Evolutionary conservation across 805 yeast genomes (phyloP).

Genomic region (Kluyveromyces lactis): DNA sequence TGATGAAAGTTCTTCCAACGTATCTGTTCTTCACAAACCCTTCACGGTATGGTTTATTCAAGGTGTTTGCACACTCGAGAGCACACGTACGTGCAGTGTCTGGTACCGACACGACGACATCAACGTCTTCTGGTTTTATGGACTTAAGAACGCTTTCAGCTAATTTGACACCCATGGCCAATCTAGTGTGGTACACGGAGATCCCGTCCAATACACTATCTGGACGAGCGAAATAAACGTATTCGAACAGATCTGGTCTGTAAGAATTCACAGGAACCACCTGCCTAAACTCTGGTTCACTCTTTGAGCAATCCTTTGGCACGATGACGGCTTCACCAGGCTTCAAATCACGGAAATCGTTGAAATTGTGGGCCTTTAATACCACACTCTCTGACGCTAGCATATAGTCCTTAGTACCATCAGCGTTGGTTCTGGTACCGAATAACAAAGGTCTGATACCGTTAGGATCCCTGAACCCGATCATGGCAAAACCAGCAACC

Average conservation of each 20-base stretch:
- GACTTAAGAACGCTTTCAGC: slow-evolving; percentile 62
- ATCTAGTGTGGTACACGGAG: slow-evolving; percentile 84
- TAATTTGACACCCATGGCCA: slow-evolving; percentile 87
- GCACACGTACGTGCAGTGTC: slow-evolving; percentile 98
- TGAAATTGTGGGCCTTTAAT: slow-evolving; percentile 82
- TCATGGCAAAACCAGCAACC: slow-evolving; percentile 91
- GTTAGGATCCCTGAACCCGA: slow-evolving; percentile 95
- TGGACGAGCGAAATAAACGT: slow-evolving; percentile 96
- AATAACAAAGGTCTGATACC: slow-evolving; percentile 87
- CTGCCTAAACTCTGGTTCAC: slow-evolving; percentile 71
- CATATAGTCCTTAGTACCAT: slow-evolving; percentile 82
- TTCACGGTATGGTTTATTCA: slow-evolving; percentile 83
- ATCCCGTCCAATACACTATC: slow-evolving; percentile 96
- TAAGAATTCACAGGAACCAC: slow-evolving; percentile 70
- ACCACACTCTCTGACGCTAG: slow-evolving; percentile 94
- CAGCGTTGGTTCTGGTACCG: slow-evolving; percentile 68
- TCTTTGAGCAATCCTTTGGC: slow-evolving; percentile 56
- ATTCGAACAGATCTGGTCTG: slow-evolving; percentile 95
- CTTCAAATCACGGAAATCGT: slow-evolving; percentile 65
- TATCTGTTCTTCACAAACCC: slow-evolving; percentile 96
- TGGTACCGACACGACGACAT: slow-evolving; percentile 96
- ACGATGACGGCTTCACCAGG: slow-evolving; percentile 98
- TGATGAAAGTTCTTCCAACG: slow-evolving; percentile 95
- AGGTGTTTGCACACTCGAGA: slow-evolving; percentile 75
- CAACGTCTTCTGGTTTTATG: slow-evolving; percentile 49